These are phyloP conservation scores for Serendipita sp. DNA, from an alignment of 1,284 basidiomycete species.

Conservation along the genomic window DNA sequence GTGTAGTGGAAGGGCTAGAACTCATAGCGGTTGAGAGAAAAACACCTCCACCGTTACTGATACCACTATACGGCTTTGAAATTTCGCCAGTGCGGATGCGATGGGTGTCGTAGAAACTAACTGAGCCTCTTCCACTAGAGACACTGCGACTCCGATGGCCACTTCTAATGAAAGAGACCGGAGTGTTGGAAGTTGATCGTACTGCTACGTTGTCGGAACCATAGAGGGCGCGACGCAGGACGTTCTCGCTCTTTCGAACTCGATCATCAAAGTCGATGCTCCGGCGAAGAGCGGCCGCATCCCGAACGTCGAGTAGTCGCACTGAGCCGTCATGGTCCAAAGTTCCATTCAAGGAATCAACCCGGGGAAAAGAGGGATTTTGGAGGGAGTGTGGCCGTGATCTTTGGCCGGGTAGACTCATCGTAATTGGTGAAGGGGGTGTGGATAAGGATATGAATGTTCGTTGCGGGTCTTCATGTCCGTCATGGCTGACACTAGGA, in stretches of 20 bases:
- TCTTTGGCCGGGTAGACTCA: background rate
- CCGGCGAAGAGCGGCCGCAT: background rate
- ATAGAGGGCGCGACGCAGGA: background rate
- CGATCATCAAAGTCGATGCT: slow-evolving; percentile 1
- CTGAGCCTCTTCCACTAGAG: no score
- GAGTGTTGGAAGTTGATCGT: no score
- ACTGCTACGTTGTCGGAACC: background rate
- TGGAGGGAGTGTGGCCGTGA: background rate
- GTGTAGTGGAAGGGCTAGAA: no score
- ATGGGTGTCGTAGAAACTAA: no score
- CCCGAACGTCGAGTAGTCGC: background rate
- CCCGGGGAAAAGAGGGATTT: background rate
- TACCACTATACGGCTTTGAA: no score
- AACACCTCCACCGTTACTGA: no score
- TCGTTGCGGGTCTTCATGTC: background rate
- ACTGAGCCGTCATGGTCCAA: background rate
- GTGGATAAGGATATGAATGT: background rate
- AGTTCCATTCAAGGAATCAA: background rate
- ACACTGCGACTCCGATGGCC: no score
- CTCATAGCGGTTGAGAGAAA: no score
- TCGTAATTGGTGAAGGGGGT: background rate
- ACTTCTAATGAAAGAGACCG: no score
- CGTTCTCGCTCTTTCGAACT: background rate
- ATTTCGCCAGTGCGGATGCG: no score
- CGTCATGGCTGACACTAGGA: no score